These are phyloP conservation scores for Blepharisma japonicum DNA, from an alignment of 73 alveolate species.

Conservation along the genomic window DNA sequence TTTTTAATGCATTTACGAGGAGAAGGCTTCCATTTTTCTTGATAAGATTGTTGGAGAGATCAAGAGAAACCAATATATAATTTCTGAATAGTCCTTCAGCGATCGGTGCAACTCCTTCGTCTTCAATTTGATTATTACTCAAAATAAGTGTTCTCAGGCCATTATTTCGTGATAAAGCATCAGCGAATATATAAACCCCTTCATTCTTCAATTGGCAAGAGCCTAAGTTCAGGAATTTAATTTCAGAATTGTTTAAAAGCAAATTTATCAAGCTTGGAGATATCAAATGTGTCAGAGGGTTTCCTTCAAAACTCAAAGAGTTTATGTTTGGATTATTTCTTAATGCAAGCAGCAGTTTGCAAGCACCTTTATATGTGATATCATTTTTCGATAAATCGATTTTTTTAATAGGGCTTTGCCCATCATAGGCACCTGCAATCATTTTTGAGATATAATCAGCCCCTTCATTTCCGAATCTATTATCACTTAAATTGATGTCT, in stretches of 20 bases:
- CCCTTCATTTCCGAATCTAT: slow-evolving; percentile 24
- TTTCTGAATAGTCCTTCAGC: slow-evolving; percentile 34
- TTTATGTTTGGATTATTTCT: slow-evolving; percentile 15
- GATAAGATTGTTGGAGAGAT: background rate
- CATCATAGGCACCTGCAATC: background rate
- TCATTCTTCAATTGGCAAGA: slow-evolving; percentile 8
- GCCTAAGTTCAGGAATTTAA: background rate
- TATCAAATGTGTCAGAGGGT: slow-evolving; percentile 24
- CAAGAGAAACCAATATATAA: background rate
- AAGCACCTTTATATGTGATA: slow-evolving; percentile 35
- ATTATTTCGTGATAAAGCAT: slow-evolving; percentile 37
- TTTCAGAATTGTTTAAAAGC: background rate
- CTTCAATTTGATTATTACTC: slow-evolving; percentile 40
- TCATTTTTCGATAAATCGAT: slow-evolving; percentile 41
- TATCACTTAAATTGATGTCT: slow-evolving; percentile 1
- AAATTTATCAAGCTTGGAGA: background rate
- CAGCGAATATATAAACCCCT: slow-evolving; percentile 36
- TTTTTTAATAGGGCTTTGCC: slow-evolving; percentile 23
- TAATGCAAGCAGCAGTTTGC: slow-evolving; percentile 2
- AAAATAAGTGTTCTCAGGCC: slow-evolving; percentile 26
- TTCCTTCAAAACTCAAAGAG: slow-evolving; percentile 22
- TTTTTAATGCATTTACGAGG: background rate
- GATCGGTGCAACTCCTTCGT: slow-evolving; percentile 38
- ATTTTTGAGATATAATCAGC: slow-evolving; percentile 12
- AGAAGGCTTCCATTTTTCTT: background rate